Evolutionary conservation across 1,284 basidiomycete genomes (phyloP).

Genomic region (Wallemia hederae): DNA sequence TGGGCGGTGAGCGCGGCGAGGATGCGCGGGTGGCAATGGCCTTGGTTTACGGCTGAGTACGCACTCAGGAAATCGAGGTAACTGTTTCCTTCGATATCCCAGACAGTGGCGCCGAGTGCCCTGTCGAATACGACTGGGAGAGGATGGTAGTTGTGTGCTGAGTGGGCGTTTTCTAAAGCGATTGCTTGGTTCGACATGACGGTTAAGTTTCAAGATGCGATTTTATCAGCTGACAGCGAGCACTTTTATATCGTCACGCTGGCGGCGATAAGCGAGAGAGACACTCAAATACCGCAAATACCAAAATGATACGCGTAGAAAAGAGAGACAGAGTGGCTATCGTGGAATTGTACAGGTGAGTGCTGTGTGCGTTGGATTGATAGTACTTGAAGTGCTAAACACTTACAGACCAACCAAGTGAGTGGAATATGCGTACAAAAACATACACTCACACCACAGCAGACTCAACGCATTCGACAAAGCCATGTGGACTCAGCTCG

Average conservation of each 20-base stretch:
- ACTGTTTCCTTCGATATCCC: conserved; percentile 13
- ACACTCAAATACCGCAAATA: too few relatives aligned
- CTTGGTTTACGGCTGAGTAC: conserved; percentile 57
- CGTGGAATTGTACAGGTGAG: too few relatives aligned
- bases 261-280: too few relatives aligned
- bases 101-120: conserved; percentile 5
- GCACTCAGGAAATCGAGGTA: conserved; percentile 55
- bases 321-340: too few relatives aligned
- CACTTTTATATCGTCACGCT: background rate
- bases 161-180: background rate
- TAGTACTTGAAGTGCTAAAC: too few relatives aligned
- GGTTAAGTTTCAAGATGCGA: too few relatives aligned
- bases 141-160: background rate
- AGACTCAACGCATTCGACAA: background rate
- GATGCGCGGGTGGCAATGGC: conserved; percentile 83
- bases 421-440: too few relatives aligned
- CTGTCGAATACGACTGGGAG: background rate
- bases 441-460: background rate
- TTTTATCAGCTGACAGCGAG: background rate
- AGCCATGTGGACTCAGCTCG: background rate
- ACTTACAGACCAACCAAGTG: background rate
- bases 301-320: too few relatives aligned
- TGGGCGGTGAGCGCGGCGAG: conserved; percentile 54
- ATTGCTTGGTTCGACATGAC: too few relatives aligned
- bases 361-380: too few relatives aligned